These are phyloP conservation scores for Tetradesmus lagerheimii DNA, from an alignment of 139 green algal species.

Conservation along the genomic window DNA sequence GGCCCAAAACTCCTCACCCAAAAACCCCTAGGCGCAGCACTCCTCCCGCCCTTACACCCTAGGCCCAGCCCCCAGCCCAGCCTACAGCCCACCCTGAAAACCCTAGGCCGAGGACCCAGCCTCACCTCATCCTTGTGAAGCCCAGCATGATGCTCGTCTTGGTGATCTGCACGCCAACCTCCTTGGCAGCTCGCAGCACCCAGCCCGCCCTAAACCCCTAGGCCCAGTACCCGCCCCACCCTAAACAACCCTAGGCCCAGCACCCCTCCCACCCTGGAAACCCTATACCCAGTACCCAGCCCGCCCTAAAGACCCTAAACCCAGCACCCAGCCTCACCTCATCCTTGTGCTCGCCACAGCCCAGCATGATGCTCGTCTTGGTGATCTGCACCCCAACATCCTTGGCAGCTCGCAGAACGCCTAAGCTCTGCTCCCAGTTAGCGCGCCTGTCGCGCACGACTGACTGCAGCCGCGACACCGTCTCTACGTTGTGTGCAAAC, in stretches of 20 bases:
- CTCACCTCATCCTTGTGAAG: conserved; percentile 85
- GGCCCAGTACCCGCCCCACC: no score
- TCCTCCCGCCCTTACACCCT: no score
- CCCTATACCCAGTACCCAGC: neutral
- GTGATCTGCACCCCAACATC: conserved; percentile 76
- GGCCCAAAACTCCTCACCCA: neutral
- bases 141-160: conserved; percentile 99
- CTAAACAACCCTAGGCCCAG: no score
- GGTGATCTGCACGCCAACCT: conserved; percentile 76
- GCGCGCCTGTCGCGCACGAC: conserved; percentile 91
- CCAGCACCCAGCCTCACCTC: no score
- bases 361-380: conserved; percentile 99
- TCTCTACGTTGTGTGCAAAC: conserved; percentile 99
- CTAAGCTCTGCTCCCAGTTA: conserved; percentile 91
- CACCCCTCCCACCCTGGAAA: neutral
- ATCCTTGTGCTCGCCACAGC: conserved; percentile 91
- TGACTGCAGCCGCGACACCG: conserved; percentile 81
- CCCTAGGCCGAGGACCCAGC: no score
- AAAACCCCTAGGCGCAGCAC: no score
- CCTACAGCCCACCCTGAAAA: neutral
- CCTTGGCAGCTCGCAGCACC: conserved; percentile 91
- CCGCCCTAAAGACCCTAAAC: neutral
- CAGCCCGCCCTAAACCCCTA: no score
- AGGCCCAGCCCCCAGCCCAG: neutral
- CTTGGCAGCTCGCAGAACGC: conserved; percentile 91